Evolutionary conservation across 163 green algal species (phyloP).

Genomic region (Chlorella variabilis): DNA sequence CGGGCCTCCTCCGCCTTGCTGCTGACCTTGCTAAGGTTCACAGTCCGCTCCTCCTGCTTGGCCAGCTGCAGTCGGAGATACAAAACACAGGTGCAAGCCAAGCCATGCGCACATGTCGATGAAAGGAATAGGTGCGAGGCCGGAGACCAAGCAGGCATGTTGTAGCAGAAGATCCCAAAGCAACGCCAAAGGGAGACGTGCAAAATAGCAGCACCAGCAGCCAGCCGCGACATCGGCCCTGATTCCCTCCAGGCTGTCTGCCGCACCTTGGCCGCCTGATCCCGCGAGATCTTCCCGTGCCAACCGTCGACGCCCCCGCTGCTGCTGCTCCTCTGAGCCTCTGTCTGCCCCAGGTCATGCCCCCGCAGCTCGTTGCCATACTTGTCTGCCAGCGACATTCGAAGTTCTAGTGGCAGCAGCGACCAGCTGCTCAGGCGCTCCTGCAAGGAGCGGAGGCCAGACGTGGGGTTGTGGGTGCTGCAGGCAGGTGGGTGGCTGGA

Average conservation of each 20-base stretch:
- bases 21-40: background rate
- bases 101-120: too few species aligned
- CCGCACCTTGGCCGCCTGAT: background rate
- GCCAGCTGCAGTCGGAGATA: background rate
- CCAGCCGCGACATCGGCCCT: background rate
- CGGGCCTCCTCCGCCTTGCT: background rate
- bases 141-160: too few species aligned
- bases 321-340: background rate
- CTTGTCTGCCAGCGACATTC: background rate
- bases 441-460: background rate
- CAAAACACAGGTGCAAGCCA: background rate
- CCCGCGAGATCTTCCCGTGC: background rate
- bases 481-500: too few species aligned
- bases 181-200: background rate
- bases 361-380: background rate
- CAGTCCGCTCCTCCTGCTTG: background rate
- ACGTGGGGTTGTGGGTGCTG: too few species aligned
- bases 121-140: too few species aligned
- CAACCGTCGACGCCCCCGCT: background rate
- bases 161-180: too few species aligned
- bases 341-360: background rate
- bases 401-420: background rate
- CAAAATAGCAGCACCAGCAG: background rate
- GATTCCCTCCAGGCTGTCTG: background rate
- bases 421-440: background rate